Evolutionary conservation across 768 basidiomycete genomes (phyloP).

Genomic region (Lactifluus pinguis): DNA sequence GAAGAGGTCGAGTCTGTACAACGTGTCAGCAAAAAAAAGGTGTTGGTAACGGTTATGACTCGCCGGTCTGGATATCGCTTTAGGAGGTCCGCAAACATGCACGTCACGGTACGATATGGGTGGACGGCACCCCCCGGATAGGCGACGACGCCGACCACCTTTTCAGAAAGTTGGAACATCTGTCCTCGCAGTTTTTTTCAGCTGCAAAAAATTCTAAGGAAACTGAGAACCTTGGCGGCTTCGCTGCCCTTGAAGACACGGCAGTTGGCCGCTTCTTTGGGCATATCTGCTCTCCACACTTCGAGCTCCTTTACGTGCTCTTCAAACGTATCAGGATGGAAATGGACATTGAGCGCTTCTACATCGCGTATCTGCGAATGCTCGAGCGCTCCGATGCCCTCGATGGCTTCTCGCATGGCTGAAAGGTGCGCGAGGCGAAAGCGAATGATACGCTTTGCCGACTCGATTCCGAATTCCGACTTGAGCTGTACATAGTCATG

Average conservation of each 20-base stretch:
- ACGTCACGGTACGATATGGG: constrained; percentile 61
- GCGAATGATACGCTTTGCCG: constrained; percentile 45
- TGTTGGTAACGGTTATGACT: constrained; percentile 13
- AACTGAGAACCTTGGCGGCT: constrained; percentile 27
- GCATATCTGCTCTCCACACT: constrained; percentile 41
- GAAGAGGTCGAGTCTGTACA: constrained; percentile 45
- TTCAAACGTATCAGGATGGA: constrained; percentile 33
- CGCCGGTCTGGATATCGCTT: constrained; percentile 41
- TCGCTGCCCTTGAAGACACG: constrained; percentile 26
- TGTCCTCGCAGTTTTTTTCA: constrained; percentile 21
- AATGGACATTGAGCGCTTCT: constrained; percentile 50
- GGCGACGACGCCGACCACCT: constrained; percentile 41
- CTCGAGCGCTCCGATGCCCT: constrained; percentile 43
- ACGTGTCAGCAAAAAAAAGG: too few species aligned
- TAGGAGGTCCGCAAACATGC: constrained; percentile 45
- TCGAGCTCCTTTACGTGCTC: constrained; percentile 37
- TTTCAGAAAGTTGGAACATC: constrained; percentile 41
- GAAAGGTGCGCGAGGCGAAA: constrained; percentile 54
- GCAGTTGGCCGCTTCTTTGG: constrained; percentile 33
- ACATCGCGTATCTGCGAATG: constrained; percentile 50
- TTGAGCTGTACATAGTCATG: constrained; percentile 46
- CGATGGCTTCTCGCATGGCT: constrained; percentile 39
- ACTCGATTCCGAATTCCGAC: constrained; percentile 34
- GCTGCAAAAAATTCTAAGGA: too few species aligned
- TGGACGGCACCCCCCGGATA: constrained; percentile 55